Evolutionary conservation across 2,329 filamentous ascomycete species (phyloP), one percentile per base, ranked within the genome.

Genomic region (Botrytis elliptica): DNA sequence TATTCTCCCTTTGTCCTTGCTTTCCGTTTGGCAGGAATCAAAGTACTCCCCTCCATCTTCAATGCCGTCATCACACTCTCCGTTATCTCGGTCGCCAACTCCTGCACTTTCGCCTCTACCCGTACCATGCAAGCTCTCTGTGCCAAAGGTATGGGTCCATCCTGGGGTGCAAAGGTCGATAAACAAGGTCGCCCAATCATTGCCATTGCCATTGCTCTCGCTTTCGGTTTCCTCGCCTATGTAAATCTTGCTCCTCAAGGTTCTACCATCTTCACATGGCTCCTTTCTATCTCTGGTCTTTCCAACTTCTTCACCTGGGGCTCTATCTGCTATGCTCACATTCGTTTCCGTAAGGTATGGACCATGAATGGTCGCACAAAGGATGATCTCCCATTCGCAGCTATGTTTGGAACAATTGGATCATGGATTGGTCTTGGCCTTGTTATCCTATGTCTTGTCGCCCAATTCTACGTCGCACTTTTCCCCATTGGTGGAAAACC

Each of bases 1-100:
- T 92, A 94, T 5, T 97, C 94, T 4, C 95, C 95, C 5, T 98
- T 98, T 82, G 95, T 98, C 78, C 95, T 98, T 78, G 93, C 95
- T 76, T 97, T 97, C 80, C 86, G 92, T 77, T 91, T 94, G 75
- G 94, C 94, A 5, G 92, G 93, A 25, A 97, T 98, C 79, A 85
- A 89, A 70, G 90, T 91, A 3, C 88, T 97, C 5, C 93, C 94
- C 3, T 95, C 92, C 0, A 89, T 98, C 75, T 97, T 98, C 91
- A 98, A 98, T 83, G 90, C 90, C 40, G 93, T 98, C 76, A 97
- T 98, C 81, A 90, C 97, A 81, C 89, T 97, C 75, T 92, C 94
- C 38, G 94, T 97, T 42, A 85, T 98, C 42, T 97, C 93, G 0
- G 95, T 98, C 75, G 94, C 94, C 73, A 98, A 97, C 83, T 95